Conservation (phyloP, 768 basidiomycete genomes). For the Myochromella boudieri region DNA sequence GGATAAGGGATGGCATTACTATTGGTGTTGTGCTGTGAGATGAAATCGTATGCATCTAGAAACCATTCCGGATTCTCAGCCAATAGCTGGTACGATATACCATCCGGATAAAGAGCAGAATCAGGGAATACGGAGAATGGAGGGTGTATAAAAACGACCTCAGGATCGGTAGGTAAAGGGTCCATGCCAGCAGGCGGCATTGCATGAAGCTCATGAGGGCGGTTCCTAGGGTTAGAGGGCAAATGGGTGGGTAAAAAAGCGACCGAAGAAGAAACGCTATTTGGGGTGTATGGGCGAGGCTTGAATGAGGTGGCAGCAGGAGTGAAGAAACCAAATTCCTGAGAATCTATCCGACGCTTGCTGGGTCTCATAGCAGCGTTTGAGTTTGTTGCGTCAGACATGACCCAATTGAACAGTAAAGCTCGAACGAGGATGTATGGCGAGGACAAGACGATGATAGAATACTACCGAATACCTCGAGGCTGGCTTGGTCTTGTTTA, state of each 20-base stretch:
- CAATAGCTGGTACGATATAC: slow-evolving; percentile 68
- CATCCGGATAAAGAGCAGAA: slow-evolving; percentile 59
- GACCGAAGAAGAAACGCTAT: slow-evolving; percentile 23
- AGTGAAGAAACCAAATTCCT: slow-evolving; percentile 60
- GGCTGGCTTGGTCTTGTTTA: slow-evolving; percentile 17
- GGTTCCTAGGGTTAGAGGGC: slow-evolving; percentile 26
- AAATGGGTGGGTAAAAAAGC: slow-evolving; percentile 21
- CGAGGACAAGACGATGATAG: neutral
- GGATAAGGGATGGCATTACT: slow-evolving; percentile 68
- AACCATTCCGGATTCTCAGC: slow-evolving; percentile 84
- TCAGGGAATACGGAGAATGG: slow-evolving; percentile 71
- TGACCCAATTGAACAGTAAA: slow-evolving; percentile 1
- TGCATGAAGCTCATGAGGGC: slow-evolving; percentile 36
- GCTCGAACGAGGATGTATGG: slow-evolving; percentile 13
- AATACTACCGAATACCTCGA: slow-evolving; percentile 9
- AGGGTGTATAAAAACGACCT: slow-evolving; percentile 69
- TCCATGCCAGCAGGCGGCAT: slow-evolving; percentile 60
- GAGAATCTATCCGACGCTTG: slow-evolving; percentile 51
- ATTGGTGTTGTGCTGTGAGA: slow-evolving; percentile 43
- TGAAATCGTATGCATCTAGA: slow-evolving; percentile 67
- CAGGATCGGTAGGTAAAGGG: slow-evolving; percentile 65
- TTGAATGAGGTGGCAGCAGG: slow-evolving; percentile 64
- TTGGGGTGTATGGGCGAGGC: slow-evolving; percentile 61
- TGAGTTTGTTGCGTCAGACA: slow-evolving; percentile 21
- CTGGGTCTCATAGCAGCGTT: slow-evolving; percentile 28